Evolutionary conservation across 2,329 filamentous ascomycete genomes (phyloP), one percentile per base, ranked within the genome.

Genomic region (Hypoxylon sp.): DNA sequence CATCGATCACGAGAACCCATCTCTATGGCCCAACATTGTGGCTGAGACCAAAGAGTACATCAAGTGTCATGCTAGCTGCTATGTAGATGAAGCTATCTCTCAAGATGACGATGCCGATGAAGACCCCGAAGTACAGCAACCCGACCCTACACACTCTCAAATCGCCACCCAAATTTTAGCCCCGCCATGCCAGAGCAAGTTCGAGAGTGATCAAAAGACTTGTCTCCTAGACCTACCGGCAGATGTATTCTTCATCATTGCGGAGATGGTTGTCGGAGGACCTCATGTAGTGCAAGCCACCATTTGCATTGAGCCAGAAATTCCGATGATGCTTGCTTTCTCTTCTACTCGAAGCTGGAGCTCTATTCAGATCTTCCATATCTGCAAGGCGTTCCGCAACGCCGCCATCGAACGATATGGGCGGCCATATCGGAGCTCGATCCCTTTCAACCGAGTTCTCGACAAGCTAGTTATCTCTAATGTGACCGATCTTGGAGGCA

Each of bases 341-440:
- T 2, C 2, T 5, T n/a, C 8, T 10, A 6, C 48, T 15, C 50
- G 48, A 11, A 47, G 17, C 3, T 54, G 50, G 50, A 37, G 24
- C 6, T 29, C 51, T 19, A 35, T 61, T 17, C 21, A 27, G 10
- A 2, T 62, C 31, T 54, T 62, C 13, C 48, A 51, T 19, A 8
- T 62, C 6, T 62, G 50, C 37, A 32, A 39, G 17, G 39, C 39
- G 17, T 54, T 62, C 29, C 50, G 50, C 15, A 3, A 1, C 4
- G 13, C 47, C 11, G 58, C 50, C 13, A 32, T 62, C 29, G 10
- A 6, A 24, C 13, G 6, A 17, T 62, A 54, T 29, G 58, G 58
- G 3, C 3, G 29, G 19, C 58, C 50, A 4, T 1, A n/a, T 15
- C 29, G 8, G 1, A 6, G 27, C 6, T 13, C 13, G 7, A 39